Base-by-base conservation (phyloP, 257 asterid genomes). In the Galeopsis tetrahit region DNA sequence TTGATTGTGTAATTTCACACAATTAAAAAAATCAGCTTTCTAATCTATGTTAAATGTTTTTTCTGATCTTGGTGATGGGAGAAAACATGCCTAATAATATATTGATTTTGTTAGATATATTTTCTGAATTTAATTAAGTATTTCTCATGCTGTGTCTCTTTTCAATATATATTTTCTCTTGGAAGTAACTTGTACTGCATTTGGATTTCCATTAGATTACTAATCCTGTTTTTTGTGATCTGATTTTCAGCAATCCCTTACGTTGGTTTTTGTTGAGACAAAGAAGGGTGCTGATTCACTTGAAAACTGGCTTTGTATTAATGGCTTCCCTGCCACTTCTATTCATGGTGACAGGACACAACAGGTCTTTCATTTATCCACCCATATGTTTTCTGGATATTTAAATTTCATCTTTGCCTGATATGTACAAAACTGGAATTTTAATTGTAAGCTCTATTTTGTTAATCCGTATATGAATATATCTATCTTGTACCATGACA, bases 331-430 rank as follows among this genome's bases (percentile, higher is more conserved):
- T 57, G 98, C 97, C 75, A 82, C 97, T 64, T 83, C 96, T 43
- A 93, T 93, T 74, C 98, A 92, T 74, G 98, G 98, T 61, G 98
- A 92, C 82, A 83, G 98, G 82, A 90, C 96, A 49, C 97, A 90
- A 69, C 98, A 90, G 96, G 98, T 92, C 58, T 35, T 76, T 32
- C 60, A 15, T 48, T 28, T 56, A 8, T 66, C 42, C 52, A 44
- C 63, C 61, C 64, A 32, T 8, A 63, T 66, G 40, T 14, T 63
- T 31, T 71, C 48, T 75, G 28, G 44, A 42, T 68, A 69, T 69
- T 70, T 68, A 70, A 58, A 14, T 60, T 28, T 76, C 55, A 13
- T 2, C 62, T 13, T 40, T 14, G 53, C 51, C 14, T 74, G 71
- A 21, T 21, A 11, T 9, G 49, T 62, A 36, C 11, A 48, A 13